phyloP scores from a whole-genome alignment of 768 basidiomycete genomes.

The Suillus clintonianus region DNA sequence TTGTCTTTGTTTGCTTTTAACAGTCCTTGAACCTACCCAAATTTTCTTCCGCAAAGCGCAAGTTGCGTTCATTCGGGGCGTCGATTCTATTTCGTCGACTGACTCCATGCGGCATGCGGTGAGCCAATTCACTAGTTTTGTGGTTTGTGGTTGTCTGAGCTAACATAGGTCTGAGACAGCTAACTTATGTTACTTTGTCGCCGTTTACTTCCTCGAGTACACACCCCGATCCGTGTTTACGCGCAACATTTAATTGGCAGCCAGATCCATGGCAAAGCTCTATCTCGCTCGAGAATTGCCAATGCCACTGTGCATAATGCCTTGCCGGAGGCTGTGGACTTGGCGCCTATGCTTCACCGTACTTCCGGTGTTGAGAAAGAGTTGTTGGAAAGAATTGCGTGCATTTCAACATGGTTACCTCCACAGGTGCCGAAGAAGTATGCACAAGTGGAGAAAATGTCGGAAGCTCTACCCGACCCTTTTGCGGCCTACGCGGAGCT shows the following conservation, averaged over 20 bases:
- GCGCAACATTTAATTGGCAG: constrained; percentile 21
- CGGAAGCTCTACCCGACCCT: constrained; percentile 22
- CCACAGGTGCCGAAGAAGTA: constrained; percentile 17
- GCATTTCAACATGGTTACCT: constrained; percentile 28
- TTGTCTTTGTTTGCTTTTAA: constrained; percentile 25
- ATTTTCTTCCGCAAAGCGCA: constrained; percentile 23
- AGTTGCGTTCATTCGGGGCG: constrained; percentile 31
- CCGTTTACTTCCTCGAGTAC: constrained; percentile 52
- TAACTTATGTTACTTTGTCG: constrained; percentile 82
- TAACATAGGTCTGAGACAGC: constrained; percentile 32
- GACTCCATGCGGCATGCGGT: constrained; percentile 59
- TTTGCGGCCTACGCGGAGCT: constrained; percentile 30
- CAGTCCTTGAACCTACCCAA: constrained; percentile 17
- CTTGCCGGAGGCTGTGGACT: constrained; percentile 9
- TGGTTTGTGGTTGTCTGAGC: constrained; percentile 1
- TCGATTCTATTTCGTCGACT: constrained; percentile 28
- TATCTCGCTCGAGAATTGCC: constrained; percentile 11
- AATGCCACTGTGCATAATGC: constrained; percentile 15
- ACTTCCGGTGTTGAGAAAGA: constrained; percentile 10
- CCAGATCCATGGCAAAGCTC: constrained; percentile 17
- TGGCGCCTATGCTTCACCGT: constrained; percentile 3
- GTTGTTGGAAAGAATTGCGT: constrained; percentile 27
- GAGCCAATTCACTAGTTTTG: constrained; percentile 19
- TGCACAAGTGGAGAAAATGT: constrained; percentile 11
- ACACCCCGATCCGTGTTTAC: constrained; percentile 34